These are phyloP conservation scores for Eucalyptus polyanthemos DNA, from an alignment of 345 rosid genomes.

Conservation along the genomic window DNA sequence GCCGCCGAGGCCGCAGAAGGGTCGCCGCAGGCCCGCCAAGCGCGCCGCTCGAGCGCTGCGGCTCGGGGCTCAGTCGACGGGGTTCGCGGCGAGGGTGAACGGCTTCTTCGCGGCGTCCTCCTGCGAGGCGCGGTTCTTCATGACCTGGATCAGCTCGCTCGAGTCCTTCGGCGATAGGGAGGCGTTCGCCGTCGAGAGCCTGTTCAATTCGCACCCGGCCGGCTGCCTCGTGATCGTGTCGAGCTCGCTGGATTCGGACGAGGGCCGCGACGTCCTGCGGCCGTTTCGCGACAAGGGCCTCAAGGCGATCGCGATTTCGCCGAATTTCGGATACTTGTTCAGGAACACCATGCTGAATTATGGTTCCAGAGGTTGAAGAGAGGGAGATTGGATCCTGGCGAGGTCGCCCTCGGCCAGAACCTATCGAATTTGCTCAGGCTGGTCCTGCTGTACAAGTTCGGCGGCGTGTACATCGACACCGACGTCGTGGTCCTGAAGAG, in stretches of 20 bases:
- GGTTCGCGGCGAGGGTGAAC: conserved; percentile 28
- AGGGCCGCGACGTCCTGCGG: conserved; percentile 30
- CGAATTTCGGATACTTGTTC: conserved; percentile 56
- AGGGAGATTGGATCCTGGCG: conserved; percentile 65
- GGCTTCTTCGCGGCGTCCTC: conserved; percentile 18
- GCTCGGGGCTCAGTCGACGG: conserved; percentile 7
- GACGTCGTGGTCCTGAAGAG: conserved; percentile 52
- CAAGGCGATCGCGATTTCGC: conserved; percentile 31
- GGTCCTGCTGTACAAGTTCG: conserved; percentile 66
- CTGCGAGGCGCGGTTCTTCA: conserved; percentile 66
- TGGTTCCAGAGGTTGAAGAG: conserved; percentile 50
- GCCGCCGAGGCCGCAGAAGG: conserved; percentile 1
- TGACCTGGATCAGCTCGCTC: conserved; percentile 83
- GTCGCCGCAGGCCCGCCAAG: not conserved
- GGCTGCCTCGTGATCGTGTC: conserved; percentile 73
- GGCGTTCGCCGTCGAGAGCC: conserved; percentile 39
- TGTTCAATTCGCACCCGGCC: conserved; percentile 50
- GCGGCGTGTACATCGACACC: conserved; percentile 75
- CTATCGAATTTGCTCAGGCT: conserved; percentile 77
- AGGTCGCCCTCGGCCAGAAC: conserved; percentile 76
- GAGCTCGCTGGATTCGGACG: conserved; percentile 45
- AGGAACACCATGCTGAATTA: conserved; percentile 47
- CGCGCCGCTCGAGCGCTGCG: not conserved
- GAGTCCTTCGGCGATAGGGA: conserved; percentile 61
- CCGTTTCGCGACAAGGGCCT: conserved; percentile 45